Base-by-base conservation (phyloP, 2,329 filamentous ascomycete genomes). In the Atkinsonella texensis region DNA sequence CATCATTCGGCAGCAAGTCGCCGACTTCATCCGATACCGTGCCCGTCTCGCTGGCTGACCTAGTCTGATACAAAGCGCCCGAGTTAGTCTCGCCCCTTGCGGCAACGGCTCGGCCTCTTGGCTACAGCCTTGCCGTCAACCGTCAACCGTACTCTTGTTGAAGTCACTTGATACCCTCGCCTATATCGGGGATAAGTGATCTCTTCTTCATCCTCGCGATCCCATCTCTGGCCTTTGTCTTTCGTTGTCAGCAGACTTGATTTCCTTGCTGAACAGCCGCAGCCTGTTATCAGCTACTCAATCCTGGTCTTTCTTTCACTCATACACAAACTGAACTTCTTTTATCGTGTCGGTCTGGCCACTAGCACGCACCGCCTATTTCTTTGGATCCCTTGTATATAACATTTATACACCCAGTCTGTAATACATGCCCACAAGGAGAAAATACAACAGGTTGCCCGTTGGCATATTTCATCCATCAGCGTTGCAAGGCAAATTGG, bases 281-380 rank as follows among this genome's bases (percentile, higher is more conserved):
- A 35, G 40, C 39, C 53, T 53, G 49, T 52, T 28, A 49, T 43
- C 41, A 54, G 54, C 51, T 51, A 48, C 45, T 54, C 50, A 46
- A 52, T 56, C 63, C 54, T 58, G 60, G 63, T 59, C 70, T 66
- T 70, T 76, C 70, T 71, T 75, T 76, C 20, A 32, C 41, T 49
- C 23, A 8, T 32, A 35, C 11, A 20, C 11, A 2, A 11, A 12
- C 41, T 43, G 13, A 38, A 68, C 71, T 66, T 70, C 72, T 70
- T 56, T 56, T 2, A 43, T 43, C 18, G 65, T 66, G 71, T 76
- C 68, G 75, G 77, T 76, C 73, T 70, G 77, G 76, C 69, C 73
- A 74, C 71, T 70, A 72, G 66, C 62, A 64, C 65, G 56, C 61
- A 53, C 56, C 54, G 58, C 58, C 60, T 57, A 28, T 33, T 42